These are phyloP conservation scores for Gautieria morchelliformis DNA, from an alignment of 768 basidiomycete species.

Conservation along the genomic window DNA sequence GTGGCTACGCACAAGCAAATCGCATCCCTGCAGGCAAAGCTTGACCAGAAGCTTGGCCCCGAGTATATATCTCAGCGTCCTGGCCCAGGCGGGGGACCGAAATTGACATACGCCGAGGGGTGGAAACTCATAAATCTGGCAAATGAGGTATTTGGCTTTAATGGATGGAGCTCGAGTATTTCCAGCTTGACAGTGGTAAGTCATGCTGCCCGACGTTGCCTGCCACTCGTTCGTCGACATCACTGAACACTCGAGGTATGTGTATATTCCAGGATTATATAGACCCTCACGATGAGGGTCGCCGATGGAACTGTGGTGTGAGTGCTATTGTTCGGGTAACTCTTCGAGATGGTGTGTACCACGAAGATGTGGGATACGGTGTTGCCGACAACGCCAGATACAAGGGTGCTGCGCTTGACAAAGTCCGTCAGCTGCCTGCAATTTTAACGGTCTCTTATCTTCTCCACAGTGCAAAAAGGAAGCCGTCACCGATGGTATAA, in stretches of 20 bases:
- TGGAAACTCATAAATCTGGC: conserved; percentile 98
- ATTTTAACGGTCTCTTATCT: background rate
- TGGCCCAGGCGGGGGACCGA: conserved; percentile 78
- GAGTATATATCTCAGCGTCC: conserved; percentile 87
- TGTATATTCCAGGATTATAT: conserved; percentile 41
- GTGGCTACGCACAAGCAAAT: conserved; percentile 60
- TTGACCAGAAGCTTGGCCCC: conserved; percentile 85
- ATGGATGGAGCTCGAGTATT: conserved; percentile 85
- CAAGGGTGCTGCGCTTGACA: conserved; percentile 83
- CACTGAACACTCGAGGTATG: too few species aligned
- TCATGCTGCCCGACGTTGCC: background rate
- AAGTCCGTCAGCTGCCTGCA: conserved; percentile 41
- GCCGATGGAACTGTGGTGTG: conserved; percentile 61
- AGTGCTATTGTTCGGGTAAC: conserved; percentile 84
- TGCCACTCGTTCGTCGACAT: background rate
- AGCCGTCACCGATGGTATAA: conserved; percentile 90
- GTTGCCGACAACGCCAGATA: conserved; percentile 73
- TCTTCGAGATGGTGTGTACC: conserved; percentile 76
- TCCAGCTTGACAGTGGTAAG: conserved; percentile 51
- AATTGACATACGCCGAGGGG: conserved; percentile 90
- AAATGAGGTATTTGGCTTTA: conserved; percentile 97
- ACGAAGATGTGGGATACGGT: conserved; percentile 94
- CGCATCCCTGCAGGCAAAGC: conserved; percentile 65
- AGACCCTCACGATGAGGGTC: conserved; percentile 63
- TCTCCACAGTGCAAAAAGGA: conserved; percentile 86